Conservation (phyloP, 1,139 yeast species). For the Geotrichum restrictum region DNA sequence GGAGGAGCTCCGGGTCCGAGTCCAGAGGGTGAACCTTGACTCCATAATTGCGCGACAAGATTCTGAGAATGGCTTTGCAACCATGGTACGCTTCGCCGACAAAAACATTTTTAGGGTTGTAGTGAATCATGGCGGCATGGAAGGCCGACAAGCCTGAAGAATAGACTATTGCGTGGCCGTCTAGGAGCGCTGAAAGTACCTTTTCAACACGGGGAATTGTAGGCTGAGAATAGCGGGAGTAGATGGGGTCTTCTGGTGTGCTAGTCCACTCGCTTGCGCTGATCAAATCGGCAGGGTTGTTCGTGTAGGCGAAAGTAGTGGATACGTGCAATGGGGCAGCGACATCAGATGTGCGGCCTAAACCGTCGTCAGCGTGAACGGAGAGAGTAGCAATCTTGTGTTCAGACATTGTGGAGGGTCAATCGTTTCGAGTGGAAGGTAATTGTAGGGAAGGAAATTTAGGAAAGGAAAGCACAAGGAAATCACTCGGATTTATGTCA, state of each 20-base stretch:
- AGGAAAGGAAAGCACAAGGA: too few species aligned
- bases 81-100: constrained; percentile 87
- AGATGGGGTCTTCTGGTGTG: constrained; percentile 40
- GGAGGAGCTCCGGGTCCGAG: constrained; percentile 50
- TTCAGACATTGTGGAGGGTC: constrained; percentile 12
- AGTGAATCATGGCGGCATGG: constrained; percentile 65
- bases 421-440: too few species aligned
- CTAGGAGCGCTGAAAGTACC: constrained; percentile 54
- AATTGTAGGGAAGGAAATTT: too few species aligned
- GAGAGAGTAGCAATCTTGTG: constrained; percentile 23
- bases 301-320: constrained; percentile 67
- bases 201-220: constrained; percentile 65
- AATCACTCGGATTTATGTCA: too few species aligned
- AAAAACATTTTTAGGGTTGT: constrained; percentile 70
- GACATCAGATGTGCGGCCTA: constrained; percentile 47
- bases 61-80: constrained; percentile 61
- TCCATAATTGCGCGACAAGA: constrained; percentile 60
- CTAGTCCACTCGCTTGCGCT: constrained; percentile 39
- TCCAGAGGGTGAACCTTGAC: constrained; percentile 51
- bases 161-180: constrained; percentile 58
- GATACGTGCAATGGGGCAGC: constrained; percentile 79
- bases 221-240: constrained; percentile 74
- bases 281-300: constrained; percentile 52
- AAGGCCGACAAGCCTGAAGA: constrained; percentile 80
- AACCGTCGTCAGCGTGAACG: constrained; percentile 36